phyloP scores from a whole-genome alignment of 352 stramenopile species.

The Phytopythium sindhum region DNA sequence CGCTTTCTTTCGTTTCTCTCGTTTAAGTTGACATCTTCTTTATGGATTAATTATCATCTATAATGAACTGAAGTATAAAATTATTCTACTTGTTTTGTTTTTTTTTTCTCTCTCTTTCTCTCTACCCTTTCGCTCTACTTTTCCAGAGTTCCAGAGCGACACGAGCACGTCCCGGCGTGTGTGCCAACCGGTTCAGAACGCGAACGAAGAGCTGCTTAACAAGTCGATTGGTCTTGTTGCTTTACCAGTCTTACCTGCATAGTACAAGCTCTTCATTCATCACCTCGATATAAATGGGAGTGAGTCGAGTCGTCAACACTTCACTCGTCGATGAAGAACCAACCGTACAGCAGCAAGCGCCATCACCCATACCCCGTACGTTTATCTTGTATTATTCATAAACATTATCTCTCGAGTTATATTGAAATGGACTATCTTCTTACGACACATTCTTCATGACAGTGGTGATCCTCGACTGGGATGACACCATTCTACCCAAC shows the following conservation, averaged over 20 bases:
- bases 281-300: neutral
- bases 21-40: too few species aligned
- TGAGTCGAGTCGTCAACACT: constrained; percentile 2
- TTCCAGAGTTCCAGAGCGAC: too few species aligned
- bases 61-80: too few species aligned
- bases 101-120: too few species aligned
- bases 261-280: too few species aligned
- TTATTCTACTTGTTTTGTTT: too few species aligned
- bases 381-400: too few species aligned
- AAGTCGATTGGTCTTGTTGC: neutral
- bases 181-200: neutral
- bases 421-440: too few species aligned
- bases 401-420: too few species aligned
- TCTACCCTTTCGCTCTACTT: too few species aligned
- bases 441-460: neutral
- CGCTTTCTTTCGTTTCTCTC: neutral
- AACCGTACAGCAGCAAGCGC: neutral
- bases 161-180: neutral
- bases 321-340: constrained; percentile 1
- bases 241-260: neutral
- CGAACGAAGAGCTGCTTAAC: neutral
- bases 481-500: constrained; percentile 80
- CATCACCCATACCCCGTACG: constrained; percentile 2
- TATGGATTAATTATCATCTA: too few species aligned
- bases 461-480: constrained; percentile 82